Conservation (phyloP, 169 alveolate genomes). For the Babesia ovata region DNA sequence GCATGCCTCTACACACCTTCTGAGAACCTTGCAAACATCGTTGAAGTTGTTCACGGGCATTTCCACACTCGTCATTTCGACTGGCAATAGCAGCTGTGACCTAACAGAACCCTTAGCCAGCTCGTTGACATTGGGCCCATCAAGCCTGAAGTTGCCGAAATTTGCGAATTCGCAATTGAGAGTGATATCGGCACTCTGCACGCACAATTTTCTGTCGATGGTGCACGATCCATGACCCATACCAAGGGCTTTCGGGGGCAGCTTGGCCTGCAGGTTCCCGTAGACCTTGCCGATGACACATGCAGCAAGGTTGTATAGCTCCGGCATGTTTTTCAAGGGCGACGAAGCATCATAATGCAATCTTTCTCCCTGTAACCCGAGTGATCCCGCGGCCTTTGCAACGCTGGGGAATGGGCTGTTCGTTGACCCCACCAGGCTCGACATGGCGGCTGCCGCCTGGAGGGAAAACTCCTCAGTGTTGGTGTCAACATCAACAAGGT, state of each 20-base stretch:
- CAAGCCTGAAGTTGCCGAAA: slow-evolving; percentile 77
- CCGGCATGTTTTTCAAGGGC: slow-evolving; percentile 36
- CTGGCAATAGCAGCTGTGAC: slow-evolving; percentile 60
- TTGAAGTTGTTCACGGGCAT: slow-evolving; percentile 49
- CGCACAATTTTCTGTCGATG: slow-evolving; percentile 54
- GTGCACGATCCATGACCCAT: slow-evolving; percentile 77
- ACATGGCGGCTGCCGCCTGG: slow-evolving; percentile 56
- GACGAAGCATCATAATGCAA: slow-evolving; percentile 30
- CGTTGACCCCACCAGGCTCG: slow-evolving; percentile 53
- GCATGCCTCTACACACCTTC: slow-evolving; percentile 56
- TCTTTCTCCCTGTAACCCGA: slow-evolving; percentile 48
- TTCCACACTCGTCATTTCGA: slow-evolving; percentile 56
- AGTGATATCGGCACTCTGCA: slow-evolving; percentile 22
- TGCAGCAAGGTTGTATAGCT: slow-evolving; percentile 64
- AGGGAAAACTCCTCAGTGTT: slow-evolving; percentile 44
- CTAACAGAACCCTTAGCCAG: slow-evolving; percentile 73
- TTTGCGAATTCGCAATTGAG: slow-evolving; percentile 66
- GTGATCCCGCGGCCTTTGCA: slow-evolving; percentile 65
- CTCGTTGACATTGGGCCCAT: slow-evolving; percentile 75
- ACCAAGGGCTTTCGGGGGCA: slow-evolving; percentile 65
- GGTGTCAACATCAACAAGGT: slow-evolving; percentile 41
- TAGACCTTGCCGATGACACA: slow-evolving; percentile 60
- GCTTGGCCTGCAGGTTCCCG: slow-evolving; percentile 44
- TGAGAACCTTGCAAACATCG: slow-evolving; percentile 59
- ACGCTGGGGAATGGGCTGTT: slow-evolving; percentile 43